A percentile compares a stretch with the other conserved stretches of the same genome.
Conservation (phyloP, 2,329 filamentous ascomycete species). For the Fusarium illudens region DNA sequence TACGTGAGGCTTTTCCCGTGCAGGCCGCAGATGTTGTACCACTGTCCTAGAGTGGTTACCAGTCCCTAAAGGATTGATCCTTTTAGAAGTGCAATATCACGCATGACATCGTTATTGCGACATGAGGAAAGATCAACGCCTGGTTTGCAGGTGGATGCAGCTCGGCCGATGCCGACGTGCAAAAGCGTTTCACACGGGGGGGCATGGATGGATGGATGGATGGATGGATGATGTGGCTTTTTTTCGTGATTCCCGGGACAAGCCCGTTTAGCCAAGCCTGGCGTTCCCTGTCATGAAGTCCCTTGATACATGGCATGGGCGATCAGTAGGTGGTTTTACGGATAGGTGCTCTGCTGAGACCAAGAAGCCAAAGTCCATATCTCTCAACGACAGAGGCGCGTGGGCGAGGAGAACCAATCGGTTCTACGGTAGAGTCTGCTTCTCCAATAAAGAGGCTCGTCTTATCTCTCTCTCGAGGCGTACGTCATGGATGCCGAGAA, state of each 20-base stretch:
- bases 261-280: conserved; percentile 21
- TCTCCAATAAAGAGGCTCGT: background rate
- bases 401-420: conserved; percentile 14
- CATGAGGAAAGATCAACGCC: background rate
- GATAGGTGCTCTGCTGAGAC: background rate
- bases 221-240: background rate
- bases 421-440: conserved; percentile 14
- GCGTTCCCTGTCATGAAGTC: background rate
- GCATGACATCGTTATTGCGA: conserved; percentile 15
- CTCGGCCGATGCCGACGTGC: conserved; percentile 19
- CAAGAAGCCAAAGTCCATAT: background rate
- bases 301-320: background rate
- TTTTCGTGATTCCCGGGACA: background rate
- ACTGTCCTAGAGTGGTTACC: too few species aligned
- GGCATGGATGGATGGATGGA: background rate
- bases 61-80: background rate
- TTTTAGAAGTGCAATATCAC: background rate
- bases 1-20: background rate
- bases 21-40: background rate
- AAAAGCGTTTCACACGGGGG: conserved; percentile 18
- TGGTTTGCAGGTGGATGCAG: background rate
- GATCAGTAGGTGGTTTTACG: too few species aligned
- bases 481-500: conserved; percentile 26
- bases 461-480: conserved; percentile 5
- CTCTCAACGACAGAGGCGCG: background rate